phyloP scores from a whole-genome alignment of 768 basidiomycete species.

The Kondoa malvinella region DNA sequence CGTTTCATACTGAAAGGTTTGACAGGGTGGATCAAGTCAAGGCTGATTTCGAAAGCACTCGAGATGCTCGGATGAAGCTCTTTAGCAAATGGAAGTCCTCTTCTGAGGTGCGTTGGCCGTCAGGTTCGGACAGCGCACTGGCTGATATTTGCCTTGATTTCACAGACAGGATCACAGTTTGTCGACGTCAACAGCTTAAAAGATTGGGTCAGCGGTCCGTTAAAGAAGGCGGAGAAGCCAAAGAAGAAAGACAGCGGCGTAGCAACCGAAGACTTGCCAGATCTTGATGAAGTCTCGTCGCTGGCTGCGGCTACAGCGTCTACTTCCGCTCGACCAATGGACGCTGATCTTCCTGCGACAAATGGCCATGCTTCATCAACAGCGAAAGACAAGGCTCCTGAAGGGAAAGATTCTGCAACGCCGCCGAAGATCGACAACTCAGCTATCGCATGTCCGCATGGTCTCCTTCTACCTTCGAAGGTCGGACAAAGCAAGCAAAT shows the following conservation, averaged over 20 bases:
- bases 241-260: neutral
- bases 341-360: neutral
- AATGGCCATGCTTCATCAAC: neutral
- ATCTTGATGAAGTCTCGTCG: neutral
- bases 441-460: constrained; percentile 50
- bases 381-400: neutral
- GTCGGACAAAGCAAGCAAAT: constrained; percentile 53
- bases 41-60: neutral
- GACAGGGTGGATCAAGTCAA: neutral
- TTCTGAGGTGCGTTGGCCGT: neutral
- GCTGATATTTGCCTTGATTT: neutral
- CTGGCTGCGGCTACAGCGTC: no score
- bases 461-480: constrained; percentile 45
- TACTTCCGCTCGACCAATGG: neutral
- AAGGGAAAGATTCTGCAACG: constrained; percentile 26
- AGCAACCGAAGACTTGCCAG: neutral
- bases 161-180: neutral
- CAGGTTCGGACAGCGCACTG: neutral
- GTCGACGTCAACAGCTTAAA: neutral
- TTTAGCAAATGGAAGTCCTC: neutral
- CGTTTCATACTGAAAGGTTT: neutral
- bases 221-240: neutral
- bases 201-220: neutral
- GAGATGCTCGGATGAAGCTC: neutral
- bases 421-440: constrained; percentile 30